phyloP scores from a whole-genome alignment of 108 stramenopile genomes.

The Skeletonema tropicum region DNA sequence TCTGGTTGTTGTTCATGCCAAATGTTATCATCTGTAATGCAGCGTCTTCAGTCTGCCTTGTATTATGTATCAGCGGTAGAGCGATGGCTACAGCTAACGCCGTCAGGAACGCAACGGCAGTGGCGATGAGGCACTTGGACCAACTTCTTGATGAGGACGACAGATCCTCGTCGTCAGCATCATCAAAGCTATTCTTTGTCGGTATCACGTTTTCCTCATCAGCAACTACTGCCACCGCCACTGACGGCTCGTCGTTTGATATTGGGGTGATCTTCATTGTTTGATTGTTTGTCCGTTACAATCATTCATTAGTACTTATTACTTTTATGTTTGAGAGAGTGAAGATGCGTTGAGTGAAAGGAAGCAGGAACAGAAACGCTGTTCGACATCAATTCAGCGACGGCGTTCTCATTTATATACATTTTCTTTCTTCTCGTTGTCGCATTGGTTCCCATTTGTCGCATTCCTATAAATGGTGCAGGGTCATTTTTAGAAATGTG shows the following conservation, averaged over 20 bases:
- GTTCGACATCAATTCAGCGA: too few relatives aligned
- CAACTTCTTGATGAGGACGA: neutral
- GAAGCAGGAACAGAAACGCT: too few relatives aligned
- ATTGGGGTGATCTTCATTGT: slow-evolving; percentile 1
- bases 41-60: neutral
- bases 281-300: too few relatives aligned
- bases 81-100: neutral
- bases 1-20: neutral
- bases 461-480: too few relatives aligned
- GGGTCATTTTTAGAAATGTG: too few relatives aligned
- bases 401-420: too few relatives aligned
- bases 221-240: slow-evolving; percentile 1
- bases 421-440: too few relatives aligned
- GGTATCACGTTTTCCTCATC: neutral
- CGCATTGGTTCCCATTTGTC: too few relatives aligned
- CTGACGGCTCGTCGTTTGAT: neutral
- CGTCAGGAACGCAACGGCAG: neutral
- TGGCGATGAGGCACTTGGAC: neutral
- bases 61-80: neutral
- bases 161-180: neutral
- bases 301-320: too few relatives aligned
- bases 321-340: too few relatives aligned
- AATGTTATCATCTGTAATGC: neutral
- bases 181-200: neutral
- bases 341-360: too few relatives aligned